These are phyloP conservation scores for Melampsora americana DNA, from an alignment of 1,284 basidiomycete genomes.

Conservation along the genomic window DNA sequence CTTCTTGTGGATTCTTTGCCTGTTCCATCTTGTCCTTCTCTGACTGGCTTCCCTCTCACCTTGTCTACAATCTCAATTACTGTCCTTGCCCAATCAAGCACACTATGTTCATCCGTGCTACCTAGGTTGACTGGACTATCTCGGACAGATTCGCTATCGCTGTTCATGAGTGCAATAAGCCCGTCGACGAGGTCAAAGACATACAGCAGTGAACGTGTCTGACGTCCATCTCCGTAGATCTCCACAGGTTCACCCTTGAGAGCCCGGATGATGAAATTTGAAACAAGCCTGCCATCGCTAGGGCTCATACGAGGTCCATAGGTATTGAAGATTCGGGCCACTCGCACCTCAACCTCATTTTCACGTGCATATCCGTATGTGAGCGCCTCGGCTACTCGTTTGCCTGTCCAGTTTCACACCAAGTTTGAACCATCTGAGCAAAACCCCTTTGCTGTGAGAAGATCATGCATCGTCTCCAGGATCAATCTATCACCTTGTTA, in stretches of 20 bases:
- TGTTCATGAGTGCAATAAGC: constrained; percentile 53
- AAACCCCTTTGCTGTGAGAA: background rate
- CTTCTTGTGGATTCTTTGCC: background rate
- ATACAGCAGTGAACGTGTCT: constrained; percentile 90
- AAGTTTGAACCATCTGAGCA: background rate
- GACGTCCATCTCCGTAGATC: constrained; percentile 90
- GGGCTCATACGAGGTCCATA: constrained; percentile 71
- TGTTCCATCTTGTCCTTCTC: background rate
- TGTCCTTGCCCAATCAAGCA: constrained; percentile 58
- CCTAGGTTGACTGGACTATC: constrained; percentile 84
- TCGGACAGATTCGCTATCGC: constrained; percentile 64
- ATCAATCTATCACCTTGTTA: background rate
- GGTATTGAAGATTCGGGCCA: constrained; percentile 93
- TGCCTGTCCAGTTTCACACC: constrained; percentile 57
- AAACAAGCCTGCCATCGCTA: constrained; percentile 91
- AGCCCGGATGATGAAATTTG: constrained; percentile 96
- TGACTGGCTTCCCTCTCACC: constrained; percentile 73
- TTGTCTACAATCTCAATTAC: constrained; percentile 68
- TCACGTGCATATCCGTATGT: constrained; percentile 92
- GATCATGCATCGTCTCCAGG: background rate
- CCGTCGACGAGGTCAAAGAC: constrained; percentile 61
- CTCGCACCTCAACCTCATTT: constrained; percentile 89
- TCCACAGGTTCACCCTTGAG: constrained; percentile 92
- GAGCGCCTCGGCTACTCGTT: constrained; percentile 88
- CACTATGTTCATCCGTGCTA: constrained; percentile 88